Conservation (phyloP, 2,329 filamentous ascomycete species). For the Alternaria tenuissima region DNA sequence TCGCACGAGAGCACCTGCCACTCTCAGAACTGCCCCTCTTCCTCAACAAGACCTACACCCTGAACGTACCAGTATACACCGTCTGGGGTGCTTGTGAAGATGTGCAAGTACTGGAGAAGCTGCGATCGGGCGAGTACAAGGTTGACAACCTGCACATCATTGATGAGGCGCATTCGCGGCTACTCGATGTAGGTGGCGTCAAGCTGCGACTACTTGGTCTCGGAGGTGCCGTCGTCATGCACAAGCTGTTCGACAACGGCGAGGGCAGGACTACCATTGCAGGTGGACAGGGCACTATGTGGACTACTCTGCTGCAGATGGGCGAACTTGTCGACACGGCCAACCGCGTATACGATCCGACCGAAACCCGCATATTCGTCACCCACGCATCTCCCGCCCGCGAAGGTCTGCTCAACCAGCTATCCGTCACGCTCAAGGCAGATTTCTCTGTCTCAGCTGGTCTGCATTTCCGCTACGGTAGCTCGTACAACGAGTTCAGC, state of each 20-base stretch:
- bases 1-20: conserved; percentile 80
- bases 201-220: conserved; percentile 94
- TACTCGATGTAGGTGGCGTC: conserved; percentile 92
- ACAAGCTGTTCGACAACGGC: conserved; percentile 99
- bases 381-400: conserved; percentile 96
- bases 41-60: conserved; percentile 84
- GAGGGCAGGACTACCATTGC: conserved; percentile 98
- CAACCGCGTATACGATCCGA: conserved; percentile 97
- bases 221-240: conserved; percentile 97
- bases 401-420: conserved; percentile 95
- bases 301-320: conserved; percentile 98
- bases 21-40: conserved; percentile 93
- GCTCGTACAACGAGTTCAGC: conserved; percentile 99
- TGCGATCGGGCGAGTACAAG: conserved; percentile 97
- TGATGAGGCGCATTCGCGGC: conserved; percentile 94
- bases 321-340: conserved; percentile 97
- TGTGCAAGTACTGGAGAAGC: conserved; percentile 96
- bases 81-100: conserved; percentile 99
- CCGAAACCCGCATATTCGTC: conserved; percentile 94
- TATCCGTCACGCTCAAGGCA: conserved; percentile 95
- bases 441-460: conserved; percentile 98
- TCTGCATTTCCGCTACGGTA: conserved; percentile 97
- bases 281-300: conserved; percentile 98
- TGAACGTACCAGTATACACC: conserved; percentile 97
- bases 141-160: conserved; percentile 97